Conservation (phyloP, 2,329 filamentous ascomycete species). For the Colletotrichum graminicola region DNA sequence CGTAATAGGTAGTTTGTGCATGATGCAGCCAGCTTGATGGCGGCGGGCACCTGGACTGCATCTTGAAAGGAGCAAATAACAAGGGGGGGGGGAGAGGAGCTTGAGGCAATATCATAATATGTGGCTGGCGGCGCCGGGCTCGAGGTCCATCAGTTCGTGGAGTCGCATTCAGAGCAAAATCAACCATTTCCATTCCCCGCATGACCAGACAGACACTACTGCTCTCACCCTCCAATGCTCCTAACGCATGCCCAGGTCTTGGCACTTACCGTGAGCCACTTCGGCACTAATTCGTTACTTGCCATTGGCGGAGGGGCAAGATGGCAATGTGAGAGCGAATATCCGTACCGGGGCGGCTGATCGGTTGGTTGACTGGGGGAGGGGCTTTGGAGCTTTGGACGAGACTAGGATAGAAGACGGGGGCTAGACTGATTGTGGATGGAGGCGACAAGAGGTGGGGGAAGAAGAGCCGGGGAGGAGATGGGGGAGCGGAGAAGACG, state of each 20-base stretch:
- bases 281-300: neutral
- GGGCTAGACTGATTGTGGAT: conserved; percentile 14
- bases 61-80: conserved; percentile 13
- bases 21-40: conserved; percentile 16
- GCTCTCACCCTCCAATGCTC: conserved; percentile 6
- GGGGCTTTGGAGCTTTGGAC: neutral
- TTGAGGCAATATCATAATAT: neutral
- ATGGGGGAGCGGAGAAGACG: neutral
- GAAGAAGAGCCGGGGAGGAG: conserved; percentile 1
- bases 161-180: conserved; percentile 8
- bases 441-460: neutral
- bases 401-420: conserved; percentile 2
- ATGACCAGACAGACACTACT: conserved; percentile 17
- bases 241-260: conserved; percentile 34
- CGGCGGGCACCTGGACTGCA: conserved; percentile 5
- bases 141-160: neutral
- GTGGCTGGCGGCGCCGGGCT: conserved; percentile 3
- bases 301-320: conserved; percentile 32
- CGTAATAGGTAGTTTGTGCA: conserved; percentile 8
- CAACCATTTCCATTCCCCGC: conserved; percentile 14
- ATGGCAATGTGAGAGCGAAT: neutral
- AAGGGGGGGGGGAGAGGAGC: neutral
- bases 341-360: neutral
- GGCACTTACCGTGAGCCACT: conserved; percentile 19
- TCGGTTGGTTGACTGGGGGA: neutral